Evolutionary conservation across 495 filamentous ascomycete genomes (phyloP), one percentile per base, ranked within the genome.

Genomic region (Filosporella fistucella): DNA sequence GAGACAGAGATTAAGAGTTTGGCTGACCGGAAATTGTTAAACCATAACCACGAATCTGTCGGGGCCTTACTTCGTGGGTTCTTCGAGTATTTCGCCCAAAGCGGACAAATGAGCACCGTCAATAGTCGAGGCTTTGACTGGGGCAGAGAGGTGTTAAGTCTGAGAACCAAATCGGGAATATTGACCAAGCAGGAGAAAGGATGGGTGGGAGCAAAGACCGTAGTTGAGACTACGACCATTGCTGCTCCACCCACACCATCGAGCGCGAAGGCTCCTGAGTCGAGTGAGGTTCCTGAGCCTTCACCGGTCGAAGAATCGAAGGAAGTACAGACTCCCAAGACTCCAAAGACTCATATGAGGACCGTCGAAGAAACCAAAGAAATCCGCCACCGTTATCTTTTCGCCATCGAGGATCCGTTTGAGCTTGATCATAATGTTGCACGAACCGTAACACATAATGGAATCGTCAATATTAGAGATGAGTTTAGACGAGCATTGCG

Each of bases 371-470:
- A 67, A 33, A 56, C 68, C 13, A 82, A 82, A 52, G 83, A 86
- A 55, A 68, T 89, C 13, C 75, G 84, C 9, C 74, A 88, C 52
- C 78, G 87, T n/a, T 93, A 85, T 60, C 76, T 94, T 13, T 83
- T 93, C 52, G 84, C 87, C 28, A 89, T 94, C 49, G 89, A 94
- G 58, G 88, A 94, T 59, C 88, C 88, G 0, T 93, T 94, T 59
- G 89, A 93, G 68, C 69, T 76, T 3, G 79, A 82, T 36, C 88
- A 93, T 63, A 93, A 94, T 55, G 82, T 94, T 35, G 89, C 82
- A 8, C 69, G 87, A 24, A 93, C 88, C 0, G 89, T 91, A 1
- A 88, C 81, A 22, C 79, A 84, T 51, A 74, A 75, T 34, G 87
- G 87, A 9, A 84, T 93, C 33, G 77, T 81, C 0, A 71, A 81